These are phyloP conservation scores for Albatrellus ellisii DNA, from an alignment of 768 basidiomycete species.

Conservation along the genomic window DNA sequence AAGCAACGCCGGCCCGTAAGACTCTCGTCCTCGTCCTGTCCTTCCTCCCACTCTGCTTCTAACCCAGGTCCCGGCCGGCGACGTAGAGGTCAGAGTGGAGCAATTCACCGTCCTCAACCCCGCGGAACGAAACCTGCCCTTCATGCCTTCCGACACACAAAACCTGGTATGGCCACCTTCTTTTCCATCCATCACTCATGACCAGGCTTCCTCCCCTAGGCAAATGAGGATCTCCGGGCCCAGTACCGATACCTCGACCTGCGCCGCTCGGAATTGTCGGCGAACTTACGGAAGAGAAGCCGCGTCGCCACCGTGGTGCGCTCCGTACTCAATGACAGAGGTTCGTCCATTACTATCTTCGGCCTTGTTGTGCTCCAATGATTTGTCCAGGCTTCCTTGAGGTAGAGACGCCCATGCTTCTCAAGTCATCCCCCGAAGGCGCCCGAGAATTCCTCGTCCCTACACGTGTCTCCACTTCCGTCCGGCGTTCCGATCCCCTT, in stretches of 20 bases:
- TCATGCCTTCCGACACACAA: constrained; percentile 65
- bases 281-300: constrained; percentile 74
- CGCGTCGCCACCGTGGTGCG: constrained; percentile 71
- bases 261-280: constrained; percentile 55
- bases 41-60: constrained; percentile 1
- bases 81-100: constrained; percentile 70
- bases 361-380: constrained; percentile 10
- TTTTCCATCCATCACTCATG: not conserved
- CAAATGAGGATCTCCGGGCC: constrained; percentile 76
- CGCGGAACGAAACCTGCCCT: constrained; percentile 61
- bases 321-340: constrained; percentile 56
- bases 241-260: constrained; percentile 86
- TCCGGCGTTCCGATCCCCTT: constrained; percentile 17
- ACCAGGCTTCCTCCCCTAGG: constrained; percentile 26
- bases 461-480: constrained; percentile 7
- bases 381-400: constrained; percentile 64
- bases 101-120: constrained; percentile 68
- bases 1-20: constrained; percentile 47
- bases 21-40: not conserved
- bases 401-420: constrained; percentile 85
- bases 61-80: constrained; percentile 46
- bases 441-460: constrained; percentile 55
- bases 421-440: constrained; percentile 89
- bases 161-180: constrained; percentile 48
- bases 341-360: constrained; percentile 24